Percentiles rank a stretch among this genome's conserved stretches.
phyloP scores from a whole-genome alignment of 441 rosid species.

The Adansonia grandidieri region DNA sequence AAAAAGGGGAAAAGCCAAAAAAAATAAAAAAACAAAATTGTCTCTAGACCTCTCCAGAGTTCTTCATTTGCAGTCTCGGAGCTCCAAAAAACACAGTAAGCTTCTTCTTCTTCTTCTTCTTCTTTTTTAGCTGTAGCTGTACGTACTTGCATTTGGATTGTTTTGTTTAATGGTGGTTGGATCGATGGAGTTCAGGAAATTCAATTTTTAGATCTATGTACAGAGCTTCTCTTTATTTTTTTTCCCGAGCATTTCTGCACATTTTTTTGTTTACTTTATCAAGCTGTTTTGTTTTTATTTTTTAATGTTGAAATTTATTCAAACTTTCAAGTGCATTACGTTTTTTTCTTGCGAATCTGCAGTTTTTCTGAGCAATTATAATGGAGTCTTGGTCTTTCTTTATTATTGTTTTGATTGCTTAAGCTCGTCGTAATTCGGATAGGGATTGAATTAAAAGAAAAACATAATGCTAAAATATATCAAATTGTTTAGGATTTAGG shows the following conservation, averaged over 20 bases:
- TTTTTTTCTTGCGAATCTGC: neutral
- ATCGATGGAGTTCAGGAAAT: neutral
- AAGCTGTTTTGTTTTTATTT: neutral
- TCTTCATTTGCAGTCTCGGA: constrained; percentile 33
- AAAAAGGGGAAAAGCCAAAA: neutral
- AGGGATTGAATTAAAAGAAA: neutral
- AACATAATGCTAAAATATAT: neutral
- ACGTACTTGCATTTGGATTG: neutral
- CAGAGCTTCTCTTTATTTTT: neutral
- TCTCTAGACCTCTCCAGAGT: constrained; percentile 30
- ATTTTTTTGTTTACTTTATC: neutral
- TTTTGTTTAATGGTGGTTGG: neutral
- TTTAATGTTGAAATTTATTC: neutral
- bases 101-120: constrained; percentile 15
- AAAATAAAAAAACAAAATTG: neutral
- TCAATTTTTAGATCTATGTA: neutral
- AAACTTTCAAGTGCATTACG: neutral
- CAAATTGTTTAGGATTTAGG: neutral
- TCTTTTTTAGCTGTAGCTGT: neutral
- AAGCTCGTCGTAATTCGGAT: neutral
- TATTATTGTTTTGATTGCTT: neutral
- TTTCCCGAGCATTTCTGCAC: neutral
- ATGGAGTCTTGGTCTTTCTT: neutral
- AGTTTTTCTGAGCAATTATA: neutral
- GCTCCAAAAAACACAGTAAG: constrained; percentile 44